Evolutionary conservation across 129 eudicot species (phyloP), one percentile per base, ranked within the genome.

Genomic region (Pseudognaphalium luteoalbum): DNA sequence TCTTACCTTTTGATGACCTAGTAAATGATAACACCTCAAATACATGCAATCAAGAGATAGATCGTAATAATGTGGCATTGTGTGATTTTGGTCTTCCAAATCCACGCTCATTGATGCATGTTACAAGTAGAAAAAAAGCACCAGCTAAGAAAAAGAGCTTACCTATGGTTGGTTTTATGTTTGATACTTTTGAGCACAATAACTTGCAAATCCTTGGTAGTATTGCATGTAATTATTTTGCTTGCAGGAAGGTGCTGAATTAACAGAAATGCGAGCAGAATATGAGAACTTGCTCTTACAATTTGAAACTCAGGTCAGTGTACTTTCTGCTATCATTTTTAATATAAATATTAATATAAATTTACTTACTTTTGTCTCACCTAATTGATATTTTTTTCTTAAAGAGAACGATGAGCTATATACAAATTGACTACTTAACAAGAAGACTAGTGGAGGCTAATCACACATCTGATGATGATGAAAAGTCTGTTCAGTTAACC

Each of bases 1-100:
- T 95, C 78, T 76, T 91, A 83, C 91, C 96, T 67, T 95, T 89
- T 85, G 92, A 91, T 66, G 99, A 89, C 35, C 81, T 95, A 66
- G 87, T 90, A 50, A 77, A 86, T 56, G 92, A 86, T 61, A 87
- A 57, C 9, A 68, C 66, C 22, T 77, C 69, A 29, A 76, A 64
- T 79, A 70, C 73, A 77, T 30, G 77, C 76, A 76, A 82, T 52
- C 76, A 79, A 72, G 86, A 86, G 68, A 81, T 80, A 28, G 75
- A 25, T 70, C 14, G 71, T 66, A 73, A 72, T 63, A 73, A 51
- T 2, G 73, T 30, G 68, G 61, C 47, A 33, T 57, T 33, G 4
- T 82, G 80, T 47, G 88, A 86, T 57, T 77, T 77, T 80, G 73
- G 68, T 44, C 84, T 91, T 82, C 99, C 99, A 66, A 82, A 85